These are phyloP conservation scores for Tubosaeta sp. DNA, from an alignment of 768 basidiomycete species.

Conservation along the genomic window DNA sequence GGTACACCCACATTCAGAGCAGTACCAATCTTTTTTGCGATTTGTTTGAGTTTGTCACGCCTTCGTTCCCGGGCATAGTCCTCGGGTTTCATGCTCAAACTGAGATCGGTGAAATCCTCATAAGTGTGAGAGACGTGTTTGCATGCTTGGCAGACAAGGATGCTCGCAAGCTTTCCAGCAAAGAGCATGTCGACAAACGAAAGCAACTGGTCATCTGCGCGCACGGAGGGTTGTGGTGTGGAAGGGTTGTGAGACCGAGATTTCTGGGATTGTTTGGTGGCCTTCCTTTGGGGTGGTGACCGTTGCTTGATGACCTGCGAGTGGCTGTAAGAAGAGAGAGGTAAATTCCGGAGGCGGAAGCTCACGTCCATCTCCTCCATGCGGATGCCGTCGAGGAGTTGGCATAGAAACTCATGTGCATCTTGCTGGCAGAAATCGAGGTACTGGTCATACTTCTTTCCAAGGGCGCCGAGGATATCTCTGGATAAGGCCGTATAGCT, in stretches of 20 bases:
- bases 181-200: slow-evolving; percentile 90
- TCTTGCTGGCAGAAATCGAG: slow-evolving; percentile 95
- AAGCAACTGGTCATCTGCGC: slow-evolving; percentile 45
- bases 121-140: slow-evolving; percentile 76
- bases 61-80: slow-evolving; percentile 71
- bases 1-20: slow-evolving; percentile 26
- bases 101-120: slow-evolving; percentile 94
- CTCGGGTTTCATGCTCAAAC: slow-evolving; percentile 81
- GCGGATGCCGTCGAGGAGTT: slow-evolving; percentile 84
- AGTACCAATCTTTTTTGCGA: slow-evolving; percentile 57
- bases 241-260: background rate
- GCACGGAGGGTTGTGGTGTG: slow-evolving; percentile 6
- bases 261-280: slow-evolving; percentile 20
- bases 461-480: slow-evolving; percentile 60
- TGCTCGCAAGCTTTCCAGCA: slow-evolving; percentile 81
- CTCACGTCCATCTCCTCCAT: slow-evolving; percentile 92
- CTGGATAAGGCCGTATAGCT: slow-evolving; percentile 31
- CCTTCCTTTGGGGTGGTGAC: slow-evolving; percentile 40
- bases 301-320: slow-evolving; percentile 76
- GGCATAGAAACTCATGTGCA: slow-evolving; percentile 89
- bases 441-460: slow-evolving; percentile 90
- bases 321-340: background rate
- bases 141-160: slow-evolving; percentile 92
- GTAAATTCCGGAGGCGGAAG: background rate
- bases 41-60: slow-evolving; percentile 69